Evolutionary conservation across 352 stramenopile genomes (phyloP), one percentile per base, ranked within the genome.

Genomic region (Globisporangium nodosum): DNA sequence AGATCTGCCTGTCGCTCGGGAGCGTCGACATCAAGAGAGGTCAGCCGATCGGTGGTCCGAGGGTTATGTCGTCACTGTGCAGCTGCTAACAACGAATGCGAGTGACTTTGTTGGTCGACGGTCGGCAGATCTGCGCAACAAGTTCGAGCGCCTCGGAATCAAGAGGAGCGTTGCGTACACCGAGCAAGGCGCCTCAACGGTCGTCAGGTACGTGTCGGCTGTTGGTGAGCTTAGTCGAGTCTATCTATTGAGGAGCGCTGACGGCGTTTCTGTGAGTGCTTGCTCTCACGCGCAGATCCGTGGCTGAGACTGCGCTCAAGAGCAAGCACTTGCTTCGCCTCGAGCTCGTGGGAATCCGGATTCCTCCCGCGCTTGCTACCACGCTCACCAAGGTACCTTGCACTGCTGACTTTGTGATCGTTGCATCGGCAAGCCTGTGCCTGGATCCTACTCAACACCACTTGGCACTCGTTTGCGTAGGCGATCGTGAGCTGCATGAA

Each of bases 91-190:
- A 35, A 24, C 24, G 6, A 31, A 30, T 9, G 15, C n/a, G 18
- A 3, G 24, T 42, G 6, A 5, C 8, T 3, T 30, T 33, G 20
- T 33, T 24, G 21, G 4, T 20, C 12, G 4, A 5, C 3, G 54
- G 35, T 42, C 11, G 24, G 13, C 6, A 89, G 79, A 84, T 56
- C 60, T 85, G 49, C 64, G 76, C 3, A 79, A 73, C 50, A 89
- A 87, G 55, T 81, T 89, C 56, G 68, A 86, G 15, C 75, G 79
- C 12, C 64, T 89, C 21, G 75, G 75, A 5, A 49, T 87, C 40
- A 73, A 79, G 49, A 66, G 64, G 54, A 61, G 73, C 6, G 70
- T 63, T 9, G 77, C 76, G 4, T 81, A 69, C 52, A 69, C 73
- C 31, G 73, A 70, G 12, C 56, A 68, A 50, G 69, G 71, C 35